A percentile compares a stretch with the other conserved stretches of the same genome.
These are phyloP conservation scores for Jamesozyma piceae DNA, from an alignment of 805 yeast genomes.

Conservation along the genomic window DNA sequence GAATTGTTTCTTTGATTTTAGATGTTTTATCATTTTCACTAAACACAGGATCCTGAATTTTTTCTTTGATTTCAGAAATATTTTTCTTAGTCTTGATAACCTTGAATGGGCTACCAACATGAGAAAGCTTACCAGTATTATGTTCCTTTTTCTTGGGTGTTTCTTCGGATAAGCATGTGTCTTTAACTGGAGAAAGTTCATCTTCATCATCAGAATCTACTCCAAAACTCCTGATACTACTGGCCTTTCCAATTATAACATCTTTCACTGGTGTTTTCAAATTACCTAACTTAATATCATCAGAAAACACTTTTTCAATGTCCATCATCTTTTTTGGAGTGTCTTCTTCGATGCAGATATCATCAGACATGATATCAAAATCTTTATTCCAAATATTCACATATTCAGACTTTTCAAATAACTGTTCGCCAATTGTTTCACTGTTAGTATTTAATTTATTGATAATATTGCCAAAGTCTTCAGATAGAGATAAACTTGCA, in stretches of 20 bases:
- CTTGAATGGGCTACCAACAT: conserved; percentile 26
- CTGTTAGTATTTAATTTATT: conserved; percentile 2
- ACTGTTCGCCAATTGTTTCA: neutral
- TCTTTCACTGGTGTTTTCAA: conserved; percentile 18
- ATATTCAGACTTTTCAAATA: neutral
- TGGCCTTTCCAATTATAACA: conserved; percentile 16
- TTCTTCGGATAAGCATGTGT: neutral
- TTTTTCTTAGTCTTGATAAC: conserved; percentile 10
- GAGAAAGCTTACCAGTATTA: conserved; percentile 1
- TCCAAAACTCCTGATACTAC: conserved; percentile 17
- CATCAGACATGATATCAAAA: neutral
- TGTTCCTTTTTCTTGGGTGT: neutral
- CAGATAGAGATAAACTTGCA: conserved; percentile 3
- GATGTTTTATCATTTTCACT: neutral
- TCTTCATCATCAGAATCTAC: conserved; percentile 5
- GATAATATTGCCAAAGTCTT: conserved; percentile 7
- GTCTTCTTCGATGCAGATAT: neutral
- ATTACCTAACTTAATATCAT: conserved; percentile 8
- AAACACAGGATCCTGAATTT: neutral
- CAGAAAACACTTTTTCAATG: conserved; percentile 10
- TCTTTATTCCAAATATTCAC: conserved; percentile 7
- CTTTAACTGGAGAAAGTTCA: neutral
- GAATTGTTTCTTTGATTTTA: neutral
- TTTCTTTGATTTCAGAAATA: neutral
- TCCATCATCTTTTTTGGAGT: neutral